Evolutionary conservation across 2,329 filamentous ascomycete genomes (phyloP).

Genomic region (Clonostachys rhizophaga): DNA sequence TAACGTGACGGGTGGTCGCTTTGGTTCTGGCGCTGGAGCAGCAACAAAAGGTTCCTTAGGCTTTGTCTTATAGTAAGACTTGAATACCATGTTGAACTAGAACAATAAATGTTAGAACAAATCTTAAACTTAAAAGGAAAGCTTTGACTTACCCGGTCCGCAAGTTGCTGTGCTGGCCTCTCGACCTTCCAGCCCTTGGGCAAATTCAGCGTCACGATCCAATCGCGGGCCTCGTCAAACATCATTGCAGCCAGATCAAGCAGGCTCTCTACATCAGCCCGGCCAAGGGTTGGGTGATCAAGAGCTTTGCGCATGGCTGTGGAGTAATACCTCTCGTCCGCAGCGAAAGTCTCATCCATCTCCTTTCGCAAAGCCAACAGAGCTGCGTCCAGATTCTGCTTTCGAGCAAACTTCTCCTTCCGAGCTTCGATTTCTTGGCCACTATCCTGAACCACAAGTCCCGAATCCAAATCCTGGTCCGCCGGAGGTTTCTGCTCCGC

Average conservation of each 20-base stretch:
- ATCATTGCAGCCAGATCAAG: constrained; percentile 39
- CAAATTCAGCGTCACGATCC: constrained; percentile 32
- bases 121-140: neutral
- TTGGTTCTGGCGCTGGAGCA: constrained; percentile 8
- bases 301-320: constrained; percentile 36
- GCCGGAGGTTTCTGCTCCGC: neutral
- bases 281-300: constrained; percentile 29
- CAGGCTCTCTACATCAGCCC: constrained; percentile 33
- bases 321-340: constrained; percentile 30
- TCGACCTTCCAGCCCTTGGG: constrained; percentile 34
- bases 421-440: constrained; percentile 49
- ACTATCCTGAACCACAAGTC: constrained; percentile 35
- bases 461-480: constrained; percentile 20
- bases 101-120: neutral
- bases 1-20: constrained; percentile 17
- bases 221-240: constrained; percentile 37
- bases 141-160: constrained; percentile 22
- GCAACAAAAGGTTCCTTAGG: constrained; percentile 18
- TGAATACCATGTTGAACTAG: constrained; percentile 30
- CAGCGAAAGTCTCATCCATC: constrained; percentile 34
- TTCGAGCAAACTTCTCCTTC: constrained; percentile 59
- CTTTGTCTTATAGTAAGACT: constrained; percentile 27
- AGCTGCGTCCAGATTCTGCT: constrained; percentile 57
- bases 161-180: constrained; percentile 24
- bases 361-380: constrained; percentile 35